Evolutionary conservation across 2,329 filamentous ascomycete species (phyloP).

Genomic region (Fusarium ramigenum): DNA sequence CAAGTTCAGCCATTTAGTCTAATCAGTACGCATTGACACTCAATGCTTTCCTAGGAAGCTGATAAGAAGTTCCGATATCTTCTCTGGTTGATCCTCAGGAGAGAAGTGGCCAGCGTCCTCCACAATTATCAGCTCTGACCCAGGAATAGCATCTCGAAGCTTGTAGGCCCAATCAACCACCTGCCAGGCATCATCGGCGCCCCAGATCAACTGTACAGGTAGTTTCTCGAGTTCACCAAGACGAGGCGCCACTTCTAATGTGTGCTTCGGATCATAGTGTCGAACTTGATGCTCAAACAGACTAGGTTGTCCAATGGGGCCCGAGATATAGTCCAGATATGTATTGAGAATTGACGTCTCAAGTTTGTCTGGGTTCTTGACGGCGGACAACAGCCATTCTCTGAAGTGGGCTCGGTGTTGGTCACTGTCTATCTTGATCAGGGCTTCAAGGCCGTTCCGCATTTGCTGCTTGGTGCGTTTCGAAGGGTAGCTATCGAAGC

Average conservation of each 20-base stretch:
- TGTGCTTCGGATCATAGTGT: constrained; percentile 48
- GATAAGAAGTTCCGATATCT: constrained; percentile 22
- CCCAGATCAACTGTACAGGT: constrained; percentile 46
- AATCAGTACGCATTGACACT: not conserved
- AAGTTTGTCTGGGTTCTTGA: constrained; percentile 30
- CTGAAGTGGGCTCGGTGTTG: constrained; percentile 41
- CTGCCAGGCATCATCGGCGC: constrained; percentile 46
- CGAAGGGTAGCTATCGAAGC: constrained; percentile 49
- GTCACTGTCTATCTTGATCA: constrained; percentile 36
- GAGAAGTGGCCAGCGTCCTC: constrained; percentile 46
- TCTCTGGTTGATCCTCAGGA: constrained; percentile 43
- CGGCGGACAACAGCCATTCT: constrained; percentile 42
- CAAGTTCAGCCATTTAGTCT: not conserved
- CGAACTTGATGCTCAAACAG: constrained; percentile 48
- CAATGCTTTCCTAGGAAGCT: constrained; percentile 14
- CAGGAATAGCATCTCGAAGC: constrained; percentile 44
- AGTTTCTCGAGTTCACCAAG: constrained; percentile 39
- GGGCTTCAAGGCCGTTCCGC: constrained; percentile 41
- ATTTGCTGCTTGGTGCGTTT: constrained; percentile 45
- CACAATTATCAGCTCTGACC: constrained; percentile 41
- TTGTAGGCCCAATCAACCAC: constrained; percentile 46
- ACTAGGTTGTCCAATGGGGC: constrained; percentile 45
- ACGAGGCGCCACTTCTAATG: constrained; percentile 42
- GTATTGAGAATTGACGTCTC: constrained; percentile 35
- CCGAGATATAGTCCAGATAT: constrained; percentile 46